Evolutionary conservation across 805 yeast genomes (phyloP), one percentile per base, ranked within the genome.

Genomic region (Starmera caribaea): DNA sequence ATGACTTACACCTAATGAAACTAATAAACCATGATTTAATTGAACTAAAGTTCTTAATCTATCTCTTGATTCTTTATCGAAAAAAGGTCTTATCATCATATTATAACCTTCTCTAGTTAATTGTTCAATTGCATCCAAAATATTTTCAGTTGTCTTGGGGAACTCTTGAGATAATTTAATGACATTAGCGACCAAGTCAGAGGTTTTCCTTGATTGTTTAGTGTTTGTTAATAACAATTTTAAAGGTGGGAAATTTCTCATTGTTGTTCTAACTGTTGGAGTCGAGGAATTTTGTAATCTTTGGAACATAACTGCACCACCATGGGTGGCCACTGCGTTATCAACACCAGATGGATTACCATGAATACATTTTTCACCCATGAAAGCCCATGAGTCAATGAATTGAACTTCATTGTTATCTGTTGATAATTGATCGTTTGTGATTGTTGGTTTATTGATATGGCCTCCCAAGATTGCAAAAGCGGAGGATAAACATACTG

Each of bases 271-370:
- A n/a, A 72, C 72, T 38, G 80, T 72, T 16, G 85, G 83, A 39
- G 69, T 50, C 3, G 81, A 71, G 40, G 65, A 62, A 21, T 21
- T 21, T 14, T 62, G 53, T 51, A 50, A 53, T 42, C 95, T 74
- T 61, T 83, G 90, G 62, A 79, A 90, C 76, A 81, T 68, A 1
- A 92, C 95, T 0, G 97, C 97, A 36, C 97, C 97, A 16, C 98
- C 98, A 49, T 79, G 80, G 0, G 96, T 83, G 2, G 97, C 94
- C 37, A 90, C 97, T 0, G 96, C 88, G 55, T 92, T 92, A 58
- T 92, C 98, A 39, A 92, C 87, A 11, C 98, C 98, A 15, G 94
- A 81, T 8, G 98, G 98, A 50, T 84, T 88, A 2, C 97, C 97
- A 56, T 90, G 97, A 49, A 89, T 84, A 56, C 97, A 87, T 56